Base-by-base conservation (phyloP, 345 rosid species). In the Atalantia buxifolia region DNA sequence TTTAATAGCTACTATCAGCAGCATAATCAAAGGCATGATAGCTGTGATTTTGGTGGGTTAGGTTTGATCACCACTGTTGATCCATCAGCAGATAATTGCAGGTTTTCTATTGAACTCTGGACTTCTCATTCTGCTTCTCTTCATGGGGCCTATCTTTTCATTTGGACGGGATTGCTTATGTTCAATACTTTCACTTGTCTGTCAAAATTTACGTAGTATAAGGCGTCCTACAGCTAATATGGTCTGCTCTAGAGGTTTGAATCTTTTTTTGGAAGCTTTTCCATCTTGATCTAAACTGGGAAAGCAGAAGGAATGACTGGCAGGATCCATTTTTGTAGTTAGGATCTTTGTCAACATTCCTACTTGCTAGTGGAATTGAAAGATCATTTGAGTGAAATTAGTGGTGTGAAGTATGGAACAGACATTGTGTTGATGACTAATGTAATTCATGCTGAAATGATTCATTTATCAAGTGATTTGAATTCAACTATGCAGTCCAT, bases 1-100 rank as follows among this genome's bases (percentile, higher is more conserved):
- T 93, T 93, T 69, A 95, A 95, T 78, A 92, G 93, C 83, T 92
- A 89, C 87, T 95, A 88, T 71, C 98, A 95, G 84, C 93, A 89
- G 86, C 92, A 87, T 71, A 90, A 92, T 85, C 98, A 95, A 81
- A 89, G 66, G 33, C 84, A 87, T 48, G 88, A 81, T 73, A 91
- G 93, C 88, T 95, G 97, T 80, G 82, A 91, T 78, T 95, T 93
- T 84, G 93, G 91, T 36, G 97, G 98, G 2, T 85, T 95, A 81
- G 95, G 97, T 77, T 83, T 95, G 91, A 87, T 95, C 80, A 92
- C 98, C 0, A 88, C 92, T n/a, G 95, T 90, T 25, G 94, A 94
- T 84, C 97, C 97, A 18, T 94, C 97, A 6, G 71, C 79, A 61
- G 90, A 80, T 59, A 82, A 72, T 63, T 94, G 95, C 84, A 86